Conservation (phyloP, 768 basidiomycete genomes). For the Clitopilus passeckerianus region DNA sequence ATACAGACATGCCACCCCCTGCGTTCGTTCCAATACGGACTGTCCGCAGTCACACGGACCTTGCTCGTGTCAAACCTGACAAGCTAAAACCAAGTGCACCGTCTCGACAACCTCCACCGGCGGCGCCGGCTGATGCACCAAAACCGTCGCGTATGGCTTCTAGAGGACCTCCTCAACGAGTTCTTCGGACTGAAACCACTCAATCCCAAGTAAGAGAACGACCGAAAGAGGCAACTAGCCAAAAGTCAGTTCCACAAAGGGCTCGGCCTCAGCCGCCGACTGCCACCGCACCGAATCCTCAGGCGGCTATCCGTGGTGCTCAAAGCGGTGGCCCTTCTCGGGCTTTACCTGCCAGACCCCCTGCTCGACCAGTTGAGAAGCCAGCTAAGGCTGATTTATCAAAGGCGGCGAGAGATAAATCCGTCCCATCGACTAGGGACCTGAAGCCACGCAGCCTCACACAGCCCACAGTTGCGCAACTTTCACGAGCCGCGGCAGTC, state of each 20-base stretch:
- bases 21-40: neutral
- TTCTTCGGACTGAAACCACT: neutral
- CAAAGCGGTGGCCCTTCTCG: neutral
- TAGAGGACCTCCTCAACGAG: neutral
- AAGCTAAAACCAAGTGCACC: neutral
- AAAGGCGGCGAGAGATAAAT: neutral
- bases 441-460: conserved; percentile 12
- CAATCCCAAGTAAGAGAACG: neutral
- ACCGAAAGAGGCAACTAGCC: neutral
- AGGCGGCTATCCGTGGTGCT: neutral
- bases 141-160: neutral
- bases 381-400: neutral
- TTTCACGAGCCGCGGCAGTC: conserved; percentile 18
- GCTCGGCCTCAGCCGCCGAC: neutral
- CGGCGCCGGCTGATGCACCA: neutral
- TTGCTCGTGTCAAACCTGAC: neutral
- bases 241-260: neutral
- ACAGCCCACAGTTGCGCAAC: conserved; percentile 22
- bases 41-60: neutral
- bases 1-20: neutral
- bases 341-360: neutral
- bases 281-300: neutral
- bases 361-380: conserved; percentile 7
- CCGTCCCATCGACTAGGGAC: conserved; percentile 1
- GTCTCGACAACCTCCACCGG: neutral